Percentiles rank a stretch among this genome's conserved stretches.
Conservation (phyloP, 1,139 yeast genomes). For the Geotrichum macrosporum region DNA sequence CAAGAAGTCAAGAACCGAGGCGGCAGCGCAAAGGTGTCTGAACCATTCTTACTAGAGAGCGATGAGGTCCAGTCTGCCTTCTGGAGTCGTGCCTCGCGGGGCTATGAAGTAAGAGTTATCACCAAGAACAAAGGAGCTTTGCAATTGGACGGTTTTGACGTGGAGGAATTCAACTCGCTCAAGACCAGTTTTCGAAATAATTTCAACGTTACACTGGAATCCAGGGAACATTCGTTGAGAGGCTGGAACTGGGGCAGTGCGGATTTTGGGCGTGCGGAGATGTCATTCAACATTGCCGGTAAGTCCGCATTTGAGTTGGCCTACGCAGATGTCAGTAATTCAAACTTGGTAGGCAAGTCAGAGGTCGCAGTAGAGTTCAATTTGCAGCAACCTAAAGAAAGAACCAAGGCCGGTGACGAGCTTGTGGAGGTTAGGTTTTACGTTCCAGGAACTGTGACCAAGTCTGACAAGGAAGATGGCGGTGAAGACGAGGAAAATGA, state of each 20-base stretch:
- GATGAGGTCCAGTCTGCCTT: constrained; percentile 73
- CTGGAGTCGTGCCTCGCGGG: constrained; percentile 94
- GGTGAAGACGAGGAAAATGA: constrained; percentile 42
- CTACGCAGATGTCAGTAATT: constrained; percentile 69
- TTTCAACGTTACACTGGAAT: constrained; percentile 69
- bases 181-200: constrained; percentile 80
- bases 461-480: constrained; percentile 31
- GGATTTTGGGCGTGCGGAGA: constrained; percentile 87
- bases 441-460: constrained; percentile 70
- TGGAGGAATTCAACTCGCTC: constrained; percentile 69
- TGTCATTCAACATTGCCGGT: constrained; percentile 79
- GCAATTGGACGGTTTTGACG: constrained; percentile 86
- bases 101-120: constrained; percentile 82
- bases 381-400: constrained; percentile 52
- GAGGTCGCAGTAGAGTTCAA: constrained; percentile 91
- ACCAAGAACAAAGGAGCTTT: constrained; percentile 86
- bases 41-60: constrained; percentile 80
- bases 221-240: constrained; percentile 82
- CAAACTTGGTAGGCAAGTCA: constrained; percentile 88
- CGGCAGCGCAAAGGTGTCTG: constrained; percentile 53
- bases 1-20: constrained; percentile 44
- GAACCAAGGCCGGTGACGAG: constrained; percentile 82
- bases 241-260: constrained; percentile 99
- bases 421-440: constrained; percentile 90
- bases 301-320: constrained; percentile 92